A percentile compares a stretch with the other conserved stretches of the same genome.
These are phyloP conservation scores for Neonectria faginata DNA, from an alignment of 2,329 filamentous ascomycete species.

Conservation along the genomic window DNA sequence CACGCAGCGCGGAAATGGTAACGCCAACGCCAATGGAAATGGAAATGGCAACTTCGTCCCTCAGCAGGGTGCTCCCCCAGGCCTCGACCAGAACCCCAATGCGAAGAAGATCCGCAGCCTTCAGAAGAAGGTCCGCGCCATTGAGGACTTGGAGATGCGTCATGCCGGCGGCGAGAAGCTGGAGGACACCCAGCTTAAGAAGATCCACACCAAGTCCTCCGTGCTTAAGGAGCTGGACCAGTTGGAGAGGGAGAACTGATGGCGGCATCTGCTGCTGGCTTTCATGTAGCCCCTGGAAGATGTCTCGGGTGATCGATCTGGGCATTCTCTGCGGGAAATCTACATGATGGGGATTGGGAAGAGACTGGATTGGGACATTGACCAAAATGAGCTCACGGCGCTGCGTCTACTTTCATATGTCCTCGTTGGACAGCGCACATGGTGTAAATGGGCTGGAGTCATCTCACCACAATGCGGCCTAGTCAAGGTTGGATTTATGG, in stretches of 20 bases:
- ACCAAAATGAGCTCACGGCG: constrained; percentile 1
- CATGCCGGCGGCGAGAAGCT: constrained; percentile 94
- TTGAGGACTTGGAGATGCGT: constrained; percentile 98
- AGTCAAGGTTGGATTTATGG: constrained; percentile 9
- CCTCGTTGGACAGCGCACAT: constrained; percentile 25
- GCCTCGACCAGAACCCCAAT: constrained; percentile 70
- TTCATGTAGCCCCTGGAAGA: background rate
- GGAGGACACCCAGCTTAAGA: constrained; percentile 98
- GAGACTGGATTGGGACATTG: constrained; percentile 21
- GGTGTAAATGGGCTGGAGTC: constrained; percentile 24
- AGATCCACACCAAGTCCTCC: constrained; percentile 88
- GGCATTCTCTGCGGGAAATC: background rate
- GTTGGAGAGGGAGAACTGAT: constrained; percentile 55
- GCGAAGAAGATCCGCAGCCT: constrained; percentile 96
- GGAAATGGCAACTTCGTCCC: constrained; percentile 42
- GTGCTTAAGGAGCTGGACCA: constrained; percentile 86
- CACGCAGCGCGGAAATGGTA: constrained; percentile 54
- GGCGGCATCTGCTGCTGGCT: constrained; percentile 1
- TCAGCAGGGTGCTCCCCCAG: constrained; percentile 47
- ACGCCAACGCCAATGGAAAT: constrained; percentile 34
- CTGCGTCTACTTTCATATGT: constrained; percentile 19
- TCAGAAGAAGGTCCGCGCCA: constrained; percentile 96
- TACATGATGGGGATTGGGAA: constrained; percentile 11
- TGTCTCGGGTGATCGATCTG: background rate
- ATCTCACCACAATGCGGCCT: constrained; percentile 8